phyloP scores from a whole-genome alignment of 768 basidiomycete species.

The Mycena amicta region DNA sequence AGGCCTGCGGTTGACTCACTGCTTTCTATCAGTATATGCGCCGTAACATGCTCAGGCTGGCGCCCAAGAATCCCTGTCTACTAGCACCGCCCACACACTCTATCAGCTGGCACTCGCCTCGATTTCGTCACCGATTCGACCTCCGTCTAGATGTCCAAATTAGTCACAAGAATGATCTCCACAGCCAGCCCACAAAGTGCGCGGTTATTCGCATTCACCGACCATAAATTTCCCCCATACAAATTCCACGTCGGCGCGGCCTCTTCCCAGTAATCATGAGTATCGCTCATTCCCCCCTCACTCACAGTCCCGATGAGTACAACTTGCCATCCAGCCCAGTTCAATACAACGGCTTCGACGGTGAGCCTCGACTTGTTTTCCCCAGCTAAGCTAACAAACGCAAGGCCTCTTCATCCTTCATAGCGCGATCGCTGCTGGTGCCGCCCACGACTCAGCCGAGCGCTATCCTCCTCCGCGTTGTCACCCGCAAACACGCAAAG shows the following conservation, averaged over 20 bases:
- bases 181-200: conserved; percentile 6
- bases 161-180: conserved; percentile 14
- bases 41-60: neutral
- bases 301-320: neutral
- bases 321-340: neutral
- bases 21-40: neutral
- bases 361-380: neutral
- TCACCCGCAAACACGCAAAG: conserved; percentile 24
- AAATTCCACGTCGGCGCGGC: neutral
- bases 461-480: conserved; percentile 22
- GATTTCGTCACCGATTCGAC: conserved; percentile 5
- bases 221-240: neutral
- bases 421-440: conserved; percentile 22
- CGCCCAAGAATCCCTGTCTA: neutral
- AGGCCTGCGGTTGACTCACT: neutral
- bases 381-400: neutral
- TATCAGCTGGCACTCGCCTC: neutral
- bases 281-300: neutral
- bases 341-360: conserved; percentile 14
- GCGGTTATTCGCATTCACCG: conserved; percentile 12
- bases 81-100: neutral
- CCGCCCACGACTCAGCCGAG: conserved; percentile 20
- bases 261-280: neutral
- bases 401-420: conserved; percentile 18
- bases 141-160: conserved; percentile 1